These are phyloP conservation scores for Dipodascopsis uninucleata DNA, from an alignment of 805 yeast genomes.

Conservation along the genomic window DNA sequence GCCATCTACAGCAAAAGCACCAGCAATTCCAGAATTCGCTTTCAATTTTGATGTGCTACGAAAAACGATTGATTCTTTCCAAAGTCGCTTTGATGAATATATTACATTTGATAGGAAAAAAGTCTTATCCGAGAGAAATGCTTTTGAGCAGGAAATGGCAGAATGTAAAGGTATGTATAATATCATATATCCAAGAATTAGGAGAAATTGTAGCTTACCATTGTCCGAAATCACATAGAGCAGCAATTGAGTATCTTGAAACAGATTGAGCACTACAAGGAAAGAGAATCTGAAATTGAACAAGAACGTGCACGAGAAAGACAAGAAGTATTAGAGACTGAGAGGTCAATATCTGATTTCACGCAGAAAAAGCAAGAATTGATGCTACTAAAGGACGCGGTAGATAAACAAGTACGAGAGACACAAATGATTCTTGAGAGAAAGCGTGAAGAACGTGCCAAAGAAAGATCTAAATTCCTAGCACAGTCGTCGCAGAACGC, in stretches of 20 bases:
- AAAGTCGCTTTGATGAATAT: slow-evolving; percentile 39
- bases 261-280: slow-evolving; percentile 33
- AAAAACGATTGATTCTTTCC: slow-evolving; percentile 41
- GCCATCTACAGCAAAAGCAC: slow-evolving; percentile 7
- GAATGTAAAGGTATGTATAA: slow-evolving; percentile 26
- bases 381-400: slow-evolving; percentile 23
- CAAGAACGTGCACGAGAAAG: slow-evolving; percentile 28
- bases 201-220: not conserved
- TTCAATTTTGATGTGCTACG: slow-evolving; percentile 39
- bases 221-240: slow-evolving; percentile 12
- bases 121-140: slow-evolving; percentile 27
- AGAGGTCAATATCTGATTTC: slow-evolving; percentile 29
- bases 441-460: slow-evolving; percentile 36
- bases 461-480: slow-evolving; percentile 36
- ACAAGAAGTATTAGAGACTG: slow-evolving; percentile 31
- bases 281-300: slow-evolving; percentile 24
- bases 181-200: not conserved
- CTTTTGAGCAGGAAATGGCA: slow-evolving; percentile 22
- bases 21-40: slow-evolving; percentile 28
- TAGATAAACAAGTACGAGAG: slow-evolving; percentile 34
- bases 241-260: slow-evolving; percentile 34
- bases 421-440: slow-evolving; percentile 36
- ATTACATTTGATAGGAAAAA: slow-evolving; percentile 37
- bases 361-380: slow-evolving; percentile 31
- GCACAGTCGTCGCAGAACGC: slow-evolving; percentile 47